Evolutionary conservation across 2,329 filamentous ascomycete genomes (phyloP), one percentile per base, ranked within the genome.

Genomic region (Fusarium kyushuense): DNA sequence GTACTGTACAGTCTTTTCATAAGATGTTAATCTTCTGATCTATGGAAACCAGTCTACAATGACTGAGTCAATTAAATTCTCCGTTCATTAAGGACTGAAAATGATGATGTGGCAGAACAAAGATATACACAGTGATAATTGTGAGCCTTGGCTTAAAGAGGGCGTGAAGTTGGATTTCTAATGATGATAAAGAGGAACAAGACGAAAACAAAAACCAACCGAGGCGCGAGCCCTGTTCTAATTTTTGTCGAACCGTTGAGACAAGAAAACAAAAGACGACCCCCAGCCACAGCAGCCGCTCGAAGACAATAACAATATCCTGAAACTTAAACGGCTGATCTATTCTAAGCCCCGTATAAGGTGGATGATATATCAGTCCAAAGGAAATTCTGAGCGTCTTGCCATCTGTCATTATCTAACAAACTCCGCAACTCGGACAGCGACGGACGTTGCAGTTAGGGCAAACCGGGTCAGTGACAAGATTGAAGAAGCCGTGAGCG

Each of bases 341-440:
- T 30, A 27, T 51, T 17, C n/a, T 25, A 10, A 33, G 4, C 14
- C 21, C 16, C 12, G 14, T 17, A n/a, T 14, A 4, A 19, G 19
- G 5, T 6, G n/a, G 5, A 29, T 16, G n/a, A 16, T 3, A 43
- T n/a, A 14, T 5, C 2, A 19, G 8, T 14, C 5, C 19, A 8
- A 14, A 14, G 3, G 11, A 14, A 14, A 33, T 32, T 2, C 10
- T 16, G 7, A 9, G 9, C 13, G 6, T 17, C 14, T 9, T 6
- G 16, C 8, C 3, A 1, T 1, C 3, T 16, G 3, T 13, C 3
- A 8, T 4, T 5, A 5, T 30, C 35, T 57, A 48, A 36, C 16
- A 54, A 54, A 74, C 76, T 30, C 5, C n/a, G 51, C 75, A 76
- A 30, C 49, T 3, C 1, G 1, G 0, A 43, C 75, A 76, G 3